Percentiles rank a stretch among this genome's conserved stretches.
Conservation (phyloP, 139 green algal genomes). For the Tetradesmus obliquus region DNA sequence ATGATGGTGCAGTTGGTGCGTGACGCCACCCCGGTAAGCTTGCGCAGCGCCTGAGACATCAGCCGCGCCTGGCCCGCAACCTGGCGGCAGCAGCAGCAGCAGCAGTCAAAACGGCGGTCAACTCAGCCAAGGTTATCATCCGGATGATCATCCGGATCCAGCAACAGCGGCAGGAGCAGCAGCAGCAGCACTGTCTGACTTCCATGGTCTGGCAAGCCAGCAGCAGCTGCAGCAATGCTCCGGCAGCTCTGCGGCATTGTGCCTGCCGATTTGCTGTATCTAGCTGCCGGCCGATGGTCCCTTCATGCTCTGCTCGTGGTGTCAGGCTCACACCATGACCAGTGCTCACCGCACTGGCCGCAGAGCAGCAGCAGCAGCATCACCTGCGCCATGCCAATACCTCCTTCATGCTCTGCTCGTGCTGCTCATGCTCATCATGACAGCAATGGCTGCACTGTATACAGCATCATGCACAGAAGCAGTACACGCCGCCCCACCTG, state of each 20-base stretch:
- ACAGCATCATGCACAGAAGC: background rate
- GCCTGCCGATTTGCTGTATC: no score
- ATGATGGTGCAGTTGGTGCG: constrained; percentile 85
- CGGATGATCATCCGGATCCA: background rate
- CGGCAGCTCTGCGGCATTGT: no score
- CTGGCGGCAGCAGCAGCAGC: constrained; percentile 27
- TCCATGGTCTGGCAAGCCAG: no score
- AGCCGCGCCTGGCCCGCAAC: constrained; percentile 93
- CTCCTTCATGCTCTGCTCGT: no score
- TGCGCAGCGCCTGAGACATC: constrained; percentile 94
- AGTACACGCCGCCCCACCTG: background rate
- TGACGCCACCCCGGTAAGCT: constrained; percentile 84
- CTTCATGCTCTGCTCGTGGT: no score
- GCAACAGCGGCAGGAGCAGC: background rate
- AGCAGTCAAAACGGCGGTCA: background rate
- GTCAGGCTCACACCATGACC: no score
- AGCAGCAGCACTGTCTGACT: background rate
- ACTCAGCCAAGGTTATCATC: no score
- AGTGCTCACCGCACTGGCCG: constrained; percentile 28
- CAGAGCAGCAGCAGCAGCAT: background rate
- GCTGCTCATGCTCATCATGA: no score
- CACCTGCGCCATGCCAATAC: no score
- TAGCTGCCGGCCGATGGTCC: no score
- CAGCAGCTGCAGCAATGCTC: no score
- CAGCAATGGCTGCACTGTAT: no score